phyloP scores from a whole-genome alignment of 148 eudicot genomes.

The Gaultheria prostrata region DNA sequence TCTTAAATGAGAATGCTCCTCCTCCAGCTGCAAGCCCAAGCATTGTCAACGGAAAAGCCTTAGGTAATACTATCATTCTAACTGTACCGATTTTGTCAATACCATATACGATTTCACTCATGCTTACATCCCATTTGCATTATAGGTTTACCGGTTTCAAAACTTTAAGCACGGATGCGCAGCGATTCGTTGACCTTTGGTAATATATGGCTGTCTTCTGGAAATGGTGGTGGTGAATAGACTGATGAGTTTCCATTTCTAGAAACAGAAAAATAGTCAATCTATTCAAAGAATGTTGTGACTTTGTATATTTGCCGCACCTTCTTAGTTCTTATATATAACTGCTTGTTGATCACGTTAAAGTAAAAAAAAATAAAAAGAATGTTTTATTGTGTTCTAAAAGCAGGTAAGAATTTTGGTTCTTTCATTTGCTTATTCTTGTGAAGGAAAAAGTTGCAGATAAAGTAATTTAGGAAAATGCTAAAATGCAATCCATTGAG shows the following conservation, averaged over 20 bases:
- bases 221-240: constrained; percentile 9
- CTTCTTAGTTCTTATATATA: not conserved
- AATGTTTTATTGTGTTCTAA: not conserved
- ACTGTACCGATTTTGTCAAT: not conserved
- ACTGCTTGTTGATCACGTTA: not conserved
- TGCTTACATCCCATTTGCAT: not conserved
- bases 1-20: constrained; percentile 66
- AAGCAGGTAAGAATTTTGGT: not conserved
- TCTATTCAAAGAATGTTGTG: constrained; percentile 6
- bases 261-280: not conserved
- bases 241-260: not conserved
- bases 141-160: constrained; percentile 77
- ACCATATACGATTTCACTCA: not conserved
- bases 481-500: not conserved
- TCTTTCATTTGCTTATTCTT: not conserved
- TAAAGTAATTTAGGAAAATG: not conserved
- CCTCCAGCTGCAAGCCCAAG: constrained; percentile 96
- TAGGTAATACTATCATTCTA: constrained; percentile 39
- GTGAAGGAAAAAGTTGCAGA: not conserved
- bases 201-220: not conserved
- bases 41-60: constrained; percentile 84
- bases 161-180: constrained; percentile 37
- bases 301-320: not conserved
- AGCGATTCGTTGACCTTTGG: not conserved
- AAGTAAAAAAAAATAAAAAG: not conserved